Conservation (phyloP, 345 rosid genomes). For the Mallotus nudiflorus region DNA sequence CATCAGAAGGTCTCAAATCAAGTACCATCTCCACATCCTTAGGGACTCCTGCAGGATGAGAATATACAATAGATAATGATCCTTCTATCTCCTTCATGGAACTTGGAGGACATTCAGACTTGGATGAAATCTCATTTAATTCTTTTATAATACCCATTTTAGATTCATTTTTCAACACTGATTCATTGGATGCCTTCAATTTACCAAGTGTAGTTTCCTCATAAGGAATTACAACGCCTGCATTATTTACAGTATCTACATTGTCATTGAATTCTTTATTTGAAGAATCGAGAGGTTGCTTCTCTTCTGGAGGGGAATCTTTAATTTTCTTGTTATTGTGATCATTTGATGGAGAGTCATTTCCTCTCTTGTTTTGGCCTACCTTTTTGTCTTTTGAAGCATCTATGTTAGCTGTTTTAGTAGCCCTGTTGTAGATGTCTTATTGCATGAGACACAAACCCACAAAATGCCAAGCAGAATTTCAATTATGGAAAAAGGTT, state of each 20-base stretch:
- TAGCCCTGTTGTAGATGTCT: constrained; percentile 50
- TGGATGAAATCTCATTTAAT: constrained; percentile 24
- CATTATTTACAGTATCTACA: constrained; percentile 25
- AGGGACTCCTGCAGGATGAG: constrained; percentile 8
- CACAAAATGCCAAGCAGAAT: constrained; percentile 15
- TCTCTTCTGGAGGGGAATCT: constrained; percentile 50
- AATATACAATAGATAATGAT: constrained; percentile 12
- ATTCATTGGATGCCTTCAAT: constrained; percentile 36
- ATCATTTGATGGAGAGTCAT: constrained; percentile 32
- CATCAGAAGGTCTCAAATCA: constrained; percentile 3
- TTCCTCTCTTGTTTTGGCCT: constrained; percentile 36
- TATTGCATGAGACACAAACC: constrained; percentile 32
- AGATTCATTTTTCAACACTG: constrained; percentile 29
- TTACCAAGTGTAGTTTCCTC: constrained; percentile 38
- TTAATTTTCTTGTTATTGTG: constrained; percentile 32
- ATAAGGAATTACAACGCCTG: constrained; percentile 12
- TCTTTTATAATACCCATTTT: constrained; percentile 23
- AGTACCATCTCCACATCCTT: constrained; percentile 15
- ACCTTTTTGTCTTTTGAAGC: constrained; percentile 40
- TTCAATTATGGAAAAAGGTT: not conserved
- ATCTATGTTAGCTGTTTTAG: constrained; percentile 38
- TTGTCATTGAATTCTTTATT: constrained; percentile 35
- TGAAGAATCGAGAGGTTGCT: constrained; percentile 30
- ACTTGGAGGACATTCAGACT: constrained; percentile 26
- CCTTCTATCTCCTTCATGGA: constrained; percentile 36